Conservation (phyloP, 306 rosid genomes). For the Myrica gale region DNA sequence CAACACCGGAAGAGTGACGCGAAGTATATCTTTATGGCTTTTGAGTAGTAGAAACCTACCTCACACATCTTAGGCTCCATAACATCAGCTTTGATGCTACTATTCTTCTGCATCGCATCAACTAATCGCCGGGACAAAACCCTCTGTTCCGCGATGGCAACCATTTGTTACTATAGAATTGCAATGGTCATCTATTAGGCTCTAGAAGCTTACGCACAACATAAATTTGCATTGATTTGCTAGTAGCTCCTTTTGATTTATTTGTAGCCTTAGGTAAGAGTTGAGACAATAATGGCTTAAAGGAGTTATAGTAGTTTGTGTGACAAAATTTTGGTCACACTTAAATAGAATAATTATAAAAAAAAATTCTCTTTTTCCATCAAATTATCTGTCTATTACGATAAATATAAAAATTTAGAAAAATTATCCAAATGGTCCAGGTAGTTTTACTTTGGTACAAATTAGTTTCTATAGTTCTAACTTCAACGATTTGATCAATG, state of each 20-base stretch:
- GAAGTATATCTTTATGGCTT: background rate
- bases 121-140: conserved; percentile 20
- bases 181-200: background rate
- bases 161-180: background rate
- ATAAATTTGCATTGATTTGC: background rate
- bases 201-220: background rate
- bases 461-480: fast-evolving
- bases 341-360: too few relatives aligned
- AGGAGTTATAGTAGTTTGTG: too few relatives aligned
- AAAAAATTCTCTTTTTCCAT: too few relatives aligned
- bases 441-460: too few relatives aligned
- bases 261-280: too few relatives aligned
- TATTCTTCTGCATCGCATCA: conserved; percentile 13
- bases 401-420: too few relatives aligned
- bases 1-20: background rate
- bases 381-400: too few relatives aligned
- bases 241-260: too few relatives aligned
- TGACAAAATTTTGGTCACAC: too few relatives aligned
- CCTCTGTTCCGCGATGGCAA: conserved; percentile 17
- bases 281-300: too few relatives aligned
- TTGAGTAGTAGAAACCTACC: conserved; percentile 24
- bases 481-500: too few relatives aligned
- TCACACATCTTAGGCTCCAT: conserved; percentile 8
- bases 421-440: too few relatives aligned
- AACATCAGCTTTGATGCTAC: conserved; percentile 1